Evolutionary conservation across 2,329 filamentous ascomycete genomes (phyloP).

Genomic region (Penicillium vulpinum): DNA sequence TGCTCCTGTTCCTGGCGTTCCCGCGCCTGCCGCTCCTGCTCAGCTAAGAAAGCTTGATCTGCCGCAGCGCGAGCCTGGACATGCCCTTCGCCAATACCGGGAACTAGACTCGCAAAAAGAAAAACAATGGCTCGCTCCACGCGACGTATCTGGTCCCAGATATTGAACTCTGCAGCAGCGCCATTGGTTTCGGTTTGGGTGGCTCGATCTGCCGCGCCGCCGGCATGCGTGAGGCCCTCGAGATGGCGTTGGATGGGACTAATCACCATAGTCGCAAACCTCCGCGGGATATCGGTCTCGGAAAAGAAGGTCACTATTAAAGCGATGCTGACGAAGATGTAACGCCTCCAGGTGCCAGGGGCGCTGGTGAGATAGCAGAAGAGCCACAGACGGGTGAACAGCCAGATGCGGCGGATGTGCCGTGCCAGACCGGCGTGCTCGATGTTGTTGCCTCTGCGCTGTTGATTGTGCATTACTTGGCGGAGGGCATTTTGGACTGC

Average conservation of each 20-base stretch:
- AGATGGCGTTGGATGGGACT: conserved; percentile 46
- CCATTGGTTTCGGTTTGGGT: background rate
- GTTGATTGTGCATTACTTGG: conserved; percentile 35
- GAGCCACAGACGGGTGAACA: conserved; percentile 58
- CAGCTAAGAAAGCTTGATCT: conserved; percentile 37
- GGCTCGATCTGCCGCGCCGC: conserved; percentile 24
- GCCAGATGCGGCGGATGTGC: conserved; percentile 53
- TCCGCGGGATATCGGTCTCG: conserved; percentile 41
- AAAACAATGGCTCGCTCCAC: conserved; percentile 59
- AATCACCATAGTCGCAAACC: conserved; percentile 34
- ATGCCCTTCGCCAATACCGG: conserved; percentile 62
- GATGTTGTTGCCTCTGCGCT: conserved; percentile 18
- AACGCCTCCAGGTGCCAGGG: conserved; percentile 48
- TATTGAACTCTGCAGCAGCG: background rate
- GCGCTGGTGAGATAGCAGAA: conserved; percentile 61
- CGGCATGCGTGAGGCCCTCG: conserved; percentile 43
- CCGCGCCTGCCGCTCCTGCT: conserved; percentile 1
- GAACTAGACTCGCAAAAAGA: conserved; percentile 63
- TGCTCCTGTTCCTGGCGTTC: conserved; percentile 9
- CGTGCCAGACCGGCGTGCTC: conserved; percentile 42
- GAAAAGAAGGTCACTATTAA: conserved; percentile 43
- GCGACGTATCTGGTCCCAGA: conserved; percentile 42
- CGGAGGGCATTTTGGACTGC: conserved; percentile 35
- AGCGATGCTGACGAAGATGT: conserved; percentile 41
- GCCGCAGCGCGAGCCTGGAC: conserved; percentile 57